phyloP scores from a whole-genome alignment of 2,329 filamentous ascomycete genomes.

The Fonsecaea pugnacius region DNA sequence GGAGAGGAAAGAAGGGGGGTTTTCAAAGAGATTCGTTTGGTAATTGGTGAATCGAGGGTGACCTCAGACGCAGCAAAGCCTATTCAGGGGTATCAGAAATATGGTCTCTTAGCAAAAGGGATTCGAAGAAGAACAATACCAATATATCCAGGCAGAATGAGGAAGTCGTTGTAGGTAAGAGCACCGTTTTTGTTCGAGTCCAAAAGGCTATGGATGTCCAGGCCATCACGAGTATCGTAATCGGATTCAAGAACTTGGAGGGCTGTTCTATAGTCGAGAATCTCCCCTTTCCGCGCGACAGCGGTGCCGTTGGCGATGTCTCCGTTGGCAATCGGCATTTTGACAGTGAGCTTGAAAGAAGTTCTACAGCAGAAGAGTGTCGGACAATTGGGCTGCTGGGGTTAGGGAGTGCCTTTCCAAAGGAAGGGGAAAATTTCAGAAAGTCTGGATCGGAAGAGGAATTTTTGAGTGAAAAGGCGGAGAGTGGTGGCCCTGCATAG shows the following conservation, averaged over 20 bases:
- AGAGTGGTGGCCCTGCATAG: neutral
- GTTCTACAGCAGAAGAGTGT: slow-evolving; percentile 33
- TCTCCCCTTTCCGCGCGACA: slow-evolving; percentile 55
- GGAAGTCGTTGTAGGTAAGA: slow-evolving; percentile 98
- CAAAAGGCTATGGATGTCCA: slow-evolving; percentile 82
- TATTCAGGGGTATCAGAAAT: slow-evolving; percentile 41
- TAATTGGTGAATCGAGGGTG: slow-evolving; percentile 84
- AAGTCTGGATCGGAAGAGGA: slow-evolving; percentile 47
- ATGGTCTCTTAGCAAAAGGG: slow-evolving; percentile 8
- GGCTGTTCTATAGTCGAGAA: slow-evolving; percentile 75
- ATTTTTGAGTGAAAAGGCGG: slow-evolving; percentile 8
- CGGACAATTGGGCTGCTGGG: slow-evolving; percentile 34
- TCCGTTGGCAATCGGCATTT: slow-evolving; percentile 75
- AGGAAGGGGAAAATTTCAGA: slow-evolving; percentile 32
- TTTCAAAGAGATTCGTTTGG: slow-evolving; percentile 94
- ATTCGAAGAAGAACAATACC: slow-evolving; percentile 54
- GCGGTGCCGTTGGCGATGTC: slow-evolving; percentile 57
- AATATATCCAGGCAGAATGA: slow-evolving; percentile 95
- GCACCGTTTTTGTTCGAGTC: slow-evolving; percentile 91
- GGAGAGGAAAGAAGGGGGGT: slow-evolving; percentile 96
- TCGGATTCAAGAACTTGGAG: slow-evolving; percentile 76
- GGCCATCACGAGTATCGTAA: slow-evolving; percentile 80
- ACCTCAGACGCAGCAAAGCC: slow-evolving; percentile 92
- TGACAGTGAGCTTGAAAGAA: slow-evolving; percentile 42
- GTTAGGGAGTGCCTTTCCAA: slow-evolving; percentile 35